Conservation (phyloP, 495 filamentous ascomycete species). For the Tuber microsphaerosporum region DNA sequence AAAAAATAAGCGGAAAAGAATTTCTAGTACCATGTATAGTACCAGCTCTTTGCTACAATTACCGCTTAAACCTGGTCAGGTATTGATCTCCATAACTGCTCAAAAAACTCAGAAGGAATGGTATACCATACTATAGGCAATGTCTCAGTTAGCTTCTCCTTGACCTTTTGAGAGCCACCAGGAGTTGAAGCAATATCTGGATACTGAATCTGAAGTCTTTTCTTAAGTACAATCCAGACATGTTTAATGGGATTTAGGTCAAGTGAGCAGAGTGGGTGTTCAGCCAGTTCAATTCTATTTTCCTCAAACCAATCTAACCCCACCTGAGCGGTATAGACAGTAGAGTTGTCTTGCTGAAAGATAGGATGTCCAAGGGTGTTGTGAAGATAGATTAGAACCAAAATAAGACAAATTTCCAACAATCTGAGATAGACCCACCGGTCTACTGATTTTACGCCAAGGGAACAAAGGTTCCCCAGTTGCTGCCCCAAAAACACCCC, state of each 20-base stretch:
- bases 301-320: too few species aligned
- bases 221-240: conserved; percentile 10
- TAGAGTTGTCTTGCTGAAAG: conserved; percentile 26
- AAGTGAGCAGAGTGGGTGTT: conserved; percentile 19
- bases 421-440: conserved; percentile 4
- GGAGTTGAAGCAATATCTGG: background rate
- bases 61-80: too few species aligned
- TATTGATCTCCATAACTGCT: conserved; percentile 9
- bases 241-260: conserved; percentile 33
- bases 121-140: background rate
- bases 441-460: conserved; percentile 11
- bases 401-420: too few species aligned
- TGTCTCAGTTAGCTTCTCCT: background rate
- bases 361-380: conserved; percentile 4
- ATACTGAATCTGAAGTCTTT: background rate
- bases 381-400: background rate
- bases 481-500: conserved; percentile 16
- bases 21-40: too few species aligned
- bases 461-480: conserved; percentile 5
- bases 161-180: background rate
- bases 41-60: too few species aligned
- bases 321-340: conserved; percentile 13
- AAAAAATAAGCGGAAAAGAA: too few species aligned
- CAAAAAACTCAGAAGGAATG: conserved; percentile 12
- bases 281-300: conserved; percentile 8